phyloP scores from a whole-genome alignment of 2,329 filamentous ascomycete species.

The Macrophomina pseudophaseolina region DNA sequence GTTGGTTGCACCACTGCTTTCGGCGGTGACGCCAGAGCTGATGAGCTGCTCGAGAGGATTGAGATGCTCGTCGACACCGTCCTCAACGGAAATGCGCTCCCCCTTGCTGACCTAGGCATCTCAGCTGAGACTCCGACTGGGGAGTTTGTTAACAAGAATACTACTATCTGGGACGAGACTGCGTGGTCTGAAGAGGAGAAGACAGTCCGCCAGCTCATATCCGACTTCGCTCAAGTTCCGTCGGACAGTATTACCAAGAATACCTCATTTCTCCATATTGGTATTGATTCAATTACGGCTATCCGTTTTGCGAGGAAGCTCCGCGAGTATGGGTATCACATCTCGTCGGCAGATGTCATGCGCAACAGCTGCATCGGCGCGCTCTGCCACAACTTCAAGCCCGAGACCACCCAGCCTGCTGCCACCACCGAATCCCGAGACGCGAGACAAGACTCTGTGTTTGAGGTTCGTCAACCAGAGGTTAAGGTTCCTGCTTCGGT shows the following conservation, averaged over 20 bases:
- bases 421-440: background rate
- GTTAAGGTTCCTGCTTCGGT: constrained; percentile 10
- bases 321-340: constrained; percentile 34
- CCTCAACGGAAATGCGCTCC: constrained; percentile 33
- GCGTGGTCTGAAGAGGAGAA: constrained; percentile 20
- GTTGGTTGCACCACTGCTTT: constrained; percentile 37
- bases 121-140: constrained; percentile 38
- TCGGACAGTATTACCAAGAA: constrained; percentile 31
- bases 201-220: constrained; percentile 26
- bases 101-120: constrained; percentile 33
- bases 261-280: constrained; percentile 42
- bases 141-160: background rate
- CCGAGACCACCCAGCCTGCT: background rate
- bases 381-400: constrained; percentile 20
- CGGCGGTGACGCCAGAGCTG: constrained; percentile 31
- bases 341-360: constrained; percentile 45
- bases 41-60: constrained; percentile 40
- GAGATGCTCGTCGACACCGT: constrained; percentile 39
- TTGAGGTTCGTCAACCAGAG: constrained; percentile 6
- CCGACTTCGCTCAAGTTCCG: constrained; percentile 35
- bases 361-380: constrained; percentile 39
- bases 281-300: constrained; percentile 43
- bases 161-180: constrained; percentile 17
- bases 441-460: constrained; percentile 11
- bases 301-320: constrained; percentile 42